A percentile compares a stretch with the other conserved stretches of the same genome.
These are phyloP conservation scores for Carex cristatella DNA, from an alignment of 176 grass and related monocot species.

Conservation along the genomic window DNA sequence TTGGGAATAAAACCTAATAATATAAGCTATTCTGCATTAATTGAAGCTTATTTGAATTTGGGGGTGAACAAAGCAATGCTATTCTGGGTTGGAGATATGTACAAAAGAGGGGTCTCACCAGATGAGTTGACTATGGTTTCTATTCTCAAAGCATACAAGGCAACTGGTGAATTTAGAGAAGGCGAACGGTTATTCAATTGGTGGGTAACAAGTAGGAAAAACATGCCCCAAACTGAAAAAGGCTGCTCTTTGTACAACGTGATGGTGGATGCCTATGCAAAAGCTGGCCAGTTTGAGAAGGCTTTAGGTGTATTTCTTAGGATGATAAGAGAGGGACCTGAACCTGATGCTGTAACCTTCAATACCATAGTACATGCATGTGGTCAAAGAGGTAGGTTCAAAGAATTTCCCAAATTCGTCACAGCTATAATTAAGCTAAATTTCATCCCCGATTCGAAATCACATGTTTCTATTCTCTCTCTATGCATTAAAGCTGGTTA, in stretches of 20 bases:
- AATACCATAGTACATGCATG: constrained; percentile 73
- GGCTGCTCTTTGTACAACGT: constrained; percentile 63
- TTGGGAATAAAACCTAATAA: constrained; percentile 40
- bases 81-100: constrained; percentile 70
- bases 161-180: constrained; percentile 50
- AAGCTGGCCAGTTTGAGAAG: constrained; percentile 62
- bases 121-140: constrained; percentile 70
- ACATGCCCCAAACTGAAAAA: constrained; percentile 16
- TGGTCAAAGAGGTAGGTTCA: constrained; percentile 38
- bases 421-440: constrained; percentile 50
- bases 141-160: constrained; percentile 67
- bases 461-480: constrained; percentile 69
- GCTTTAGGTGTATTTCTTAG: constrained; percentile 55
- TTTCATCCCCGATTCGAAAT: constrained; percentile 57
- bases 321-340: constrained; percentile 65
- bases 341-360: constrained; percentile 66
- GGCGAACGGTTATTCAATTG: constrained; percentile 50
- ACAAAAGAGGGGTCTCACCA: constrained; percentile 61
- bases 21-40: constrained; percentile 60
- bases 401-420: constrained; percentile 52
- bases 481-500: constrained; percentile 61
- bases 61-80: constrained; percentile 32
- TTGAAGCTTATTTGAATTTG: constrained; percentile 59
- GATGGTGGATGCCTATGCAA: constrained; percentile 81
- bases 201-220: constrained; percentile 36